phyloP scores from a whole-genome alignment of 768 basidiomycete species.

The Psilocybe sp. region DNA sequence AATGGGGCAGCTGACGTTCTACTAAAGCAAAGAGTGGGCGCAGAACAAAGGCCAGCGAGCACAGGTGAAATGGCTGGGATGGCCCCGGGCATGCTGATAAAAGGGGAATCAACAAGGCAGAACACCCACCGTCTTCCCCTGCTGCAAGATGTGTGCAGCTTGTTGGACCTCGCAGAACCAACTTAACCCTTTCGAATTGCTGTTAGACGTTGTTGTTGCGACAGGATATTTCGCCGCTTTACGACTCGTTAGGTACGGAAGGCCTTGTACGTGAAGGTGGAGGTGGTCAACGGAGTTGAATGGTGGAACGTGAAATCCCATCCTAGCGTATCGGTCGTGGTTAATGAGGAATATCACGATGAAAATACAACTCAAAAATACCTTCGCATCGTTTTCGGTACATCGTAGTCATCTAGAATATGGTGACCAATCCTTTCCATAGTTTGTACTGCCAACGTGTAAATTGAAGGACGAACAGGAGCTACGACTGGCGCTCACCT shows the following conservation, averaged over 20 bases:
- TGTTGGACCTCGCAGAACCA: conserved; percentile 73
- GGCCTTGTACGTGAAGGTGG: conserved; percentile 69
- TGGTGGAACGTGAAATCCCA: conserved; percentile 83
- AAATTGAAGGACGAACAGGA: neutral
- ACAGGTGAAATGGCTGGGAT: neutral
- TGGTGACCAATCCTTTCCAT: conserved; percentile 44
- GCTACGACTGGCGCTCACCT: conserved; percentile 30
- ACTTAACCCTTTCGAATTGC: conserved; percentile 58
- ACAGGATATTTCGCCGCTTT: conserved; percentile 49
- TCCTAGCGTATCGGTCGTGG: conserved; percentile 32
- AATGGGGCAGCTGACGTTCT: too few relatives aligned
- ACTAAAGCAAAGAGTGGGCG: too few relatives aligned
- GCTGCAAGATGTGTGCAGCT: conserved; percentile 56
- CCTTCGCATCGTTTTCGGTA: conserved; percentile 45
- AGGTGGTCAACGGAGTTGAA: conserved; percentile 72
- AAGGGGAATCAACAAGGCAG: conserved; percentile 38
- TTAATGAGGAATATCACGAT: conserved; percentile 7
- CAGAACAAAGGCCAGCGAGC: too few relatives aligned
- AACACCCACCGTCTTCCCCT: conserved; percentile 46
- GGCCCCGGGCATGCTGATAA: conserved; percentile 4
- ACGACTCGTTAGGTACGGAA: conserved; percentile 53
- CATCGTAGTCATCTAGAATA: conserved; percentile 45
- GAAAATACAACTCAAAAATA: conserved; percentile 19
- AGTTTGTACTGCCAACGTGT: conserved; percentile 23
- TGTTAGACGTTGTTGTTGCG: conserved; percentile 34